Conservation (phyloP, 768 basidiomycete species). For the Suillus fuscotomentosus region DNA sequence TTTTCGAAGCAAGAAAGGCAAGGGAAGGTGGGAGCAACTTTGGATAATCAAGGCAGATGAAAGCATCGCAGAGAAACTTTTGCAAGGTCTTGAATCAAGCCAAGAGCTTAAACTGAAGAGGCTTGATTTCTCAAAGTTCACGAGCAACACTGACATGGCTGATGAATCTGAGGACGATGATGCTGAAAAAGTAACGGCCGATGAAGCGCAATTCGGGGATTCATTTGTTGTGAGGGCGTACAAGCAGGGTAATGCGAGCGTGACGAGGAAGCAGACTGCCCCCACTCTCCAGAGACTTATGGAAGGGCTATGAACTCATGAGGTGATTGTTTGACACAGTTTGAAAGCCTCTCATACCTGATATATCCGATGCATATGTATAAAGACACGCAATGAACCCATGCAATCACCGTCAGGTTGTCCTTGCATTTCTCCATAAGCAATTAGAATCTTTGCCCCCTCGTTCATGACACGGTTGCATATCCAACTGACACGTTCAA, state of each 20-base stretch:
- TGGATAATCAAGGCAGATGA: slow-evolving; percentile 51
- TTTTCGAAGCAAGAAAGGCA: slow-evolving; percentile 53
- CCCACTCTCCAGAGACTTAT: slow-evolving; percentile 63
- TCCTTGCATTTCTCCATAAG: neutral
- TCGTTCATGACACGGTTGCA: neutral
- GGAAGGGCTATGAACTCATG: slow-evolving; percentile 30
- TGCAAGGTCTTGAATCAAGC: slow-evolving; percentile 57
- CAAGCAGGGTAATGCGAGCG: slow-evolving; percentile 61
- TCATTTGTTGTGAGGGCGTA: slow-evolving; percentile 46
- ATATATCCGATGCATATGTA: neutral
- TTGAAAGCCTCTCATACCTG: neutral
- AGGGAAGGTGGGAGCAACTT: slow-evolving; percentile 60
- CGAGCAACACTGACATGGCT: neutral
- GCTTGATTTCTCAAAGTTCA: slow-evolving; percentile 21
- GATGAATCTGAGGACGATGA: slow-evolving; percentile 14
- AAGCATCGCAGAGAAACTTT: slow-evolving; percentile 43
- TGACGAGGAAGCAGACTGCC: slow-evolving; percentile 65
- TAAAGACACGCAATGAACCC: neutral
- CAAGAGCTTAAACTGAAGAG: slow-evolving; percentile 52
- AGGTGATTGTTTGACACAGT: neutral
- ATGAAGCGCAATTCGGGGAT: slow-evolving; percentile 23
- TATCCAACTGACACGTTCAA: neutral
- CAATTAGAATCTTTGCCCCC: neutral
- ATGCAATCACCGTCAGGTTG: neutral
- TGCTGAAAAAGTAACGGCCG: slow-evolving; percentile 7